These are phyloP conservation scores for Xylariaceae sp. DNA, from an alignment of 2,329 filamentous ascomycete genomes.

Conservation along the genomic window DNA sequence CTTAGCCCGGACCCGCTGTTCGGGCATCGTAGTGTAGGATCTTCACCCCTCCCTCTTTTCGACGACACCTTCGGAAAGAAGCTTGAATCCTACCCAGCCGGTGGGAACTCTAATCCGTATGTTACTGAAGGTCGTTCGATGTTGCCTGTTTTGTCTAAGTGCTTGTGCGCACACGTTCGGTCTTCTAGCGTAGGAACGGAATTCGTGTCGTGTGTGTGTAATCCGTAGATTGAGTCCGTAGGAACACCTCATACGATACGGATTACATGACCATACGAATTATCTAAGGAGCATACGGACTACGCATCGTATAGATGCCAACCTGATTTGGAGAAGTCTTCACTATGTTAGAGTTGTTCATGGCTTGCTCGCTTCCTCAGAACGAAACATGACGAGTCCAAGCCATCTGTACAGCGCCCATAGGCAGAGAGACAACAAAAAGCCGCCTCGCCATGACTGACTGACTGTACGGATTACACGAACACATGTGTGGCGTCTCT, in stretches of 20 bases:
- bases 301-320: too few relatives aligned
- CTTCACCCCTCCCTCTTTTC: constrained; percentile 13
- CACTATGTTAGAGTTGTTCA: too few relatives aligned
- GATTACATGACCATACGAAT: neutral
- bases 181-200: too few relatives aligned
- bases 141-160: constrained; percentile 8
- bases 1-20: neutral
- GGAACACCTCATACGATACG: neutral
- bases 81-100: constrained; percentile 22
- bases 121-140: constrained; percentile 10
- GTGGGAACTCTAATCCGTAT: constrained; percentile 13
- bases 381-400: neutral
- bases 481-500: neutral
- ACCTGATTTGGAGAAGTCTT: neutral
- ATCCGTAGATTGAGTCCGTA: neutral
- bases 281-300: too few relatives aligned
- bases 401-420: neutral
- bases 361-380: too few relatives aligned
- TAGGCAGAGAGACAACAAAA: neutral
- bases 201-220: neutral
- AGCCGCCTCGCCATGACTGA: neutral
- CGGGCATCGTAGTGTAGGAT: constrained; percentile 7
- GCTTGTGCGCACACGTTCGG: neutral
- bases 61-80: constrained; percentile 13
- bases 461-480: neutral